A percentile compares a stretch with the other conserved stretches of the same genome.
phyloP scores from a whole-genome alignment of 2,329 filamentous ascomycete genomes.

The Onygenales sp. region DNA sequence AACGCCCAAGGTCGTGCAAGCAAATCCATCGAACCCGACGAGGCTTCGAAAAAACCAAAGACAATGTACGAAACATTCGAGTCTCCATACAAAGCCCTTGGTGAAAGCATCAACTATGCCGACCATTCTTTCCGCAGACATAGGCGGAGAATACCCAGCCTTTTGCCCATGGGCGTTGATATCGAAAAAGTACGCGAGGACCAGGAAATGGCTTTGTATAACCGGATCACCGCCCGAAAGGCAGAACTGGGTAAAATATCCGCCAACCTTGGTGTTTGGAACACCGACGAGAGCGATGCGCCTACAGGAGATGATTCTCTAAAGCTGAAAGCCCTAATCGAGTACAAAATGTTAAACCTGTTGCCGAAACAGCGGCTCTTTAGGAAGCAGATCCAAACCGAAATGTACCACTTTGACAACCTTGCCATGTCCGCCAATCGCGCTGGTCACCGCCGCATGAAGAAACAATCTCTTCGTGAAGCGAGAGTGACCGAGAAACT shows the following conservation, averaged over 20 bases:
- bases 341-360: constrained; percentile 85
- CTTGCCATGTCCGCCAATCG: constrained; percentile 95
- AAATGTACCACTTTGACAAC: constrained; percentile 94
- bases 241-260: constrained; percentile 73
- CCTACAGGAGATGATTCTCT: constrained; percentile 67
- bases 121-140: constrained; percentile 69
- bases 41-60: constrained; percentile 20
- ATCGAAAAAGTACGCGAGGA: constrained; percentile 78
- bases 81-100: constrained; percentile 55
- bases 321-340: constrained; percentile 84
- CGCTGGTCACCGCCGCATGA: constrained; percentile 80
- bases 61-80: constrained; percentile 62
- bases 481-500: constrained; percentile 97
- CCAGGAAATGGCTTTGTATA: constrained; percentile 79
- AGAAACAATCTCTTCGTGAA: constrained; percentile 93
- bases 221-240: constrained; percentile 77
- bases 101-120: constrained; percentile 61
- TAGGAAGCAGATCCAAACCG: constrained; percentile 75
- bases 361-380: constrained; percentile 80
- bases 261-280: constrained; percentile 80
- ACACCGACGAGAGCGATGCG: constrained; percentile 60
- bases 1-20: constrained; percentile 21
- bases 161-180: constrained; percentile 83
- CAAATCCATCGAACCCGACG: constrained; percentile 16
- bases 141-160: constrained; percentile 71